Conservation (phyloP, 495 filamentous ascomycete species). For the Neurospora sp. region DNA sequence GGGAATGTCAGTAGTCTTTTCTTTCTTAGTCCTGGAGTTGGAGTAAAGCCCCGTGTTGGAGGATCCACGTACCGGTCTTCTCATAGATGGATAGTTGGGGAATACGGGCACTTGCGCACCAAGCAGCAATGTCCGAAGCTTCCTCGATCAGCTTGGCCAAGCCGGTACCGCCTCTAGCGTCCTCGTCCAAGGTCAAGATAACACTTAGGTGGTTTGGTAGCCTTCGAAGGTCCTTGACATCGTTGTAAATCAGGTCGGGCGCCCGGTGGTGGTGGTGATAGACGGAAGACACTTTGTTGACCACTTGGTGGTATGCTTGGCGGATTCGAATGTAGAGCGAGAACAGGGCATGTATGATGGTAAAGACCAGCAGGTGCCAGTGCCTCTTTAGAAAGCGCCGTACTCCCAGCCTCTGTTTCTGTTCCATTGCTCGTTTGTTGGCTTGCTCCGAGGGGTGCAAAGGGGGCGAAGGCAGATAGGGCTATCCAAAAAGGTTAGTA, state of each 20-base stretch:
- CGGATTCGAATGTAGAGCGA: constrained; percentile 75
- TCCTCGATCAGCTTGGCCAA: constrained; percentile 81
- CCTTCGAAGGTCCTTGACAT: constrained; percentile 63
- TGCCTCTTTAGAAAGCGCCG: constrained; percentile 57
- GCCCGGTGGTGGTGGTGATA: constrained; percentile 89
- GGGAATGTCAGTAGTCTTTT: neutral
- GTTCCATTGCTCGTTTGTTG: constrained; percentile 7
- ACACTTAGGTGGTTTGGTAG: constrained; percentile 82
- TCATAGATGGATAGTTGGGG: constrained; percentile 82
- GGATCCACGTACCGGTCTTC: constrained; percentile 57
- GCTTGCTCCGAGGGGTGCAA: constrained; percentile 19
- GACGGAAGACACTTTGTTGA: constrained; percentile 65
- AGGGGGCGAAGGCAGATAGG: constrained; percentile 61
- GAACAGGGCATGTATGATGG: constrained; percentile 70
- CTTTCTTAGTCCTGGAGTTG: neutral
- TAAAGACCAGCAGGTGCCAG: constrained; percentile 59
- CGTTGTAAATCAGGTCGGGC: constrained; percentile 78
- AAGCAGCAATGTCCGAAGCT: constrained; percentile 78
- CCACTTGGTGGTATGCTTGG: constrained; percentile 64
- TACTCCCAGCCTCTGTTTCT: constrained; percentile 41
- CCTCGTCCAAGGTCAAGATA: constrained; percentile 64
- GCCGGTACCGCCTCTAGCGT: constrained; percentile 53
- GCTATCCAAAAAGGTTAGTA: constrained; percentile 30
- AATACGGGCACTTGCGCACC: constrained; percentile 83
- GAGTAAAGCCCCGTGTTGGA: neutral